phyloP scores from a whole-genome alignment of 805 yeast species.

The Monosporozyma solicola region DNA sequence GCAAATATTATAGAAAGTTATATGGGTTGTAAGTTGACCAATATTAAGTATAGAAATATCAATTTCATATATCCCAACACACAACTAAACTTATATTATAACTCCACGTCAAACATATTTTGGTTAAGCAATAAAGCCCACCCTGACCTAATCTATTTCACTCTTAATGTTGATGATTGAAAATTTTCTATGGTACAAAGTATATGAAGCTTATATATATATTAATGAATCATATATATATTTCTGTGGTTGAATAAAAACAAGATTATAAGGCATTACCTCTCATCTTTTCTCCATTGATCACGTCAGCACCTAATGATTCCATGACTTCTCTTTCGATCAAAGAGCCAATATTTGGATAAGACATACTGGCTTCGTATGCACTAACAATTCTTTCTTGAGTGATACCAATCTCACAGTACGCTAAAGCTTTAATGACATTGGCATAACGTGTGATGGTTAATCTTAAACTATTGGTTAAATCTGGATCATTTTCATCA shows the following conservation, averaged over 20 bases:
- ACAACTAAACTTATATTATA: slow-evolving; percentile 8
- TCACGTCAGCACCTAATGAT: slow-evolving; percentile 60
- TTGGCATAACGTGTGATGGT: slow-evolving; percentile 81
- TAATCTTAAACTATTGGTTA: slow-evolving; percentile 51
- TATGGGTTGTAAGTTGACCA: slow-evolving; percentile 14
- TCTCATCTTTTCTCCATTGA: slow-evolving; percentile 67
- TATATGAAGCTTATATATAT: not conserved
- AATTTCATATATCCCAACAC: slow-evolving; percentile 36
- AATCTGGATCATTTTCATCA: slow-evolving; percentile 68
- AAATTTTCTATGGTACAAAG: not conserved
- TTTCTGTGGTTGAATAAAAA: not conserved
- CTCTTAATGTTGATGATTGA: not conserved
- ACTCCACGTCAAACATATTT: slow-evolving; percentile 20
- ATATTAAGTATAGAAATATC: slow-evolving; percentile 36
- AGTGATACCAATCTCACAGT: slow-evolving; percentile 77
- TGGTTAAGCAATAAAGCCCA: slow-evolving; percentile 49
- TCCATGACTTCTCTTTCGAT: slow-evolving; percentile 68
- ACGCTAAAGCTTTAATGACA: slow-evolving; percentile 73
- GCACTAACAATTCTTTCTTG: slow-evolving; percentile 71
- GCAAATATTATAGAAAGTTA: slow-evolving; percentile 40
- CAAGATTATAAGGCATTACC: slow-evolving; percentile 32
- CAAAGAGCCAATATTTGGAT: slow-evolving; percentile 58
- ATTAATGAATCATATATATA: not conserved
- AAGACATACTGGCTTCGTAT: slow-evolving; percentile 83
- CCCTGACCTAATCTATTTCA: slow-evolving; percentile 1